Evolutionary conservation across 441 rosid species (phyloP).

Genomic region (Monsonia emarginata): DNA sequence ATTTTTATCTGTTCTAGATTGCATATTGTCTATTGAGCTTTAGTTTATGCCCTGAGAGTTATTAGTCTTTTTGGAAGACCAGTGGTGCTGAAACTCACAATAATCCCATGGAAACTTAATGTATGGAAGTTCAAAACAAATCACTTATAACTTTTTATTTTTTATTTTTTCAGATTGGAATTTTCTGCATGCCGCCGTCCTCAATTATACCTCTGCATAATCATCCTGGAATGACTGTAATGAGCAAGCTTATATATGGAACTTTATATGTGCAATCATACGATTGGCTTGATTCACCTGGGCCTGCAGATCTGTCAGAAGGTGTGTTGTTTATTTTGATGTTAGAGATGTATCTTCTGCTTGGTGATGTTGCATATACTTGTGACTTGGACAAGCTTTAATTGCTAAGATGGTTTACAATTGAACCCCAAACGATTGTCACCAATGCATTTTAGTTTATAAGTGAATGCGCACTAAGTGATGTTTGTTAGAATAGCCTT

Average conservation of each 20-base stretch:
- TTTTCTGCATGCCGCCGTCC: constrained; percentile 86
- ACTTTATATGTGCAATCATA: constrained; percentile 73
- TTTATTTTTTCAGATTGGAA: constrained; percentile 60
- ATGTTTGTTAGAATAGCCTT: no score
- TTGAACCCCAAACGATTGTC: no score
- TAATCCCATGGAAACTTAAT: constrained; percentile 3
- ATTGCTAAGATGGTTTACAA: background rate
- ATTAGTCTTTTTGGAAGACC: background rate
- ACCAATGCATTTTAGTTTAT: no score
- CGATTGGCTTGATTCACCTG: constrained; percentile 71
- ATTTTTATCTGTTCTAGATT: constrained; percentile 1
- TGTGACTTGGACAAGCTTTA: background rate
- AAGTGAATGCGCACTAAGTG: no score
- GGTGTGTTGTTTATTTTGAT: constrained; percentile 39
- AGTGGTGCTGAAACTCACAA: constrained; percentile 3
- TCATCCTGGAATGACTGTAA: constrained; percentile 98
- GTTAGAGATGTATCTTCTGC: background rate
- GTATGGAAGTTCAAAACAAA: constrained; percentile 9
- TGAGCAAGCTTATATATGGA: constrained; percentile 93
- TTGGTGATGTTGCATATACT: background rate
- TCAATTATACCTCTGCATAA: constrained; percentile 94
- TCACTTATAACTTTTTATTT: constrained; percentile 1
- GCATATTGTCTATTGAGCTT: constrained; percentile 4
- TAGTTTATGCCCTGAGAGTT: background rate
- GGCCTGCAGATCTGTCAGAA: constrained; percentile 49